Conservation (phyloP, 345 rosid species). For the Microcos paniculata region DNA sequence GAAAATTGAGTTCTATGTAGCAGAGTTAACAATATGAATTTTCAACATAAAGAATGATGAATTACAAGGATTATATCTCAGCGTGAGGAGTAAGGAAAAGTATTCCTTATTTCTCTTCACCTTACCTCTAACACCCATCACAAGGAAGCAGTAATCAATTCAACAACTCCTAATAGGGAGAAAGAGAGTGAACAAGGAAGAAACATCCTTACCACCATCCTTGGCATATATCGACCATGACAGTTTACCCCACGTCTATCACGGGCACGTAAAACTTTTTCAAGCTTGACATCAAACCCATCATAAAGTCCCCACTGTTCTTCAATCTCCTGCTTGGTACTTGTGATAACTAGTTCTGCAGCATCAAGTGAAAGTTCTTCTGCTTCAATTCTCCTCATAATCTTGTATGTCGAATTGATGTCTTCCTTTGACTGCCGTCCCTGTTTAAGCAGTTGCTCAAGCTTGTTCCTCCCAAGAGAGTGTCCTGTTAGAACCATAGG, state of each 20-base stretch:
- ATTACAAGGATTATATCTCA: constrained; percentile 3
- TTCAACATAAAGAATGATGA: background rate
- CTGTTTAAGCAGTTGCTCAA: constrained; percentile 92
- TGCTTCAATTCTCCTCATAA: constrained; percentile 89
- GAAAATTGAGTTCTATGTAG: background rate
- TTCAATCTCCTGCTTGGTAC: constrained; percentile 92
- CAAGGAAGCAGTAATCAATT: background rate
- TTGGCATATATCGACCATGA: constrained; percentile 93
- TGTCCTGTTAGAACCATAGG: constrained; percentile 99
- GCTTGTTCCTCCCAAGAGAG: constrained; percentile 96
- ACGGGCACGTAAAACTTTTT: constrained; percentile 88
- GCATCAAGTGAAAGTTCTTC: constrained; percentile 95
- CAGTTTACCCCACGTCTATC: constrained; percentile 90
- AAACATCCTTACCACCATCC: constrained; percentile 77
- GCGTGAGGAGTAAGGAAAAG: background rate
- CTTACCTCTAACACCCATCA: background rate
- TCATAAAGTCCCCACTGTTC: constrained; percentile 99
- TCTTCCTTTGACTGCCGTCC: constrained; percentile 90
- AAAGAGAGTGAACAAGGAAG: background rate
- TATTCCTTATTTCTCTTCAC: background rate
- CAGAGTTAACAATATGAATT: background rate
- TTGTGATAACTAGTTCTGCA: constrained; percentile 95
- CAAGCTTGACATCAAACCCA: constrained; percentile 97
- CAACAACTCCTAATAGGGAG: background rate
- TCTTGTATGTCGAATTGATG: constrained; percentile 88